Conservation (phyloP, 2,329 filamentous ascomycete genomes). For the Neophaeococcomyces aloes region DNA sequence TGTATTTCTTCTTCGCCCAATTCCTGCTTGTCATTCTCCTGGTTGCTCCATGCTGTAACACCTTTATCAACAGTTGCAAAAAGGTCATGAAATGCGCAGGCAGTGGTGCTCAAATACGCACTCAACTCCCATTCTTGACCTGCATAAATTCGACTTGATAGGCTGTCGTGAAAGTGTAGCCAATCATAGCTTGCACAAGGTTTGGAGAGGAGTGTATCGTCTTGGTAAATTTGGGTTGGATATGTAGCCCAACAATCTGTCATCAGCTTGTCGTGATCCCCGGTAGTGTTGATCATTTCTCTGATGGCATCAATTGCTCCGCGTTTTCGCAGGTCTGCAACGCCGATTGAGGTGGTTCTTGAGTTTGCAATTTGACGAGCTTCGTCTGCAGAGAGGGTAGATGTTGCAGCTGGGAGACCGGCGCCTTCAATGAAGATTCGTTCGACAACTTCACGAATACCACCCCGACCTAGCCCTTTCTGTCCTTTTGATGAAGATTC, state of each 20-base stretch:
- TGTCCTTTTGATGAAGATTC: conserved; percentile 42
- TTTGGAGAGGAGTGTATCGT: conserved; percentile 83
- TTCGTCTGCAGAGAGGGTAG: conserved; percentile 26
- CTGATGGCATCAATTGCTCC: conserved; percentile 48
- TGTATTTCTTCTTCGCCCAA: conserved; percentile 37
- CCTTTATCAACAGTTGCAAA: conserved; percentile 60
- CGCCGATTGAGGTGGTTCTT: conserved; percentile 37
- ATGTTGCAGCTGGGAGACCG: conserved; percentile 46
- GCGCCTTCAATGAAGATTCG: conserved; percentile 56
- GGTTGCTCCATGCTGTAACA: conserved; percentile 36
- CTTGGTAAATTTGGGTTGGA: conserved; percentile 78
- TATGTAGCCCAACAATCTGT: conserved; percentile 75
- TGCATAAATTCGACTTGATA: conserved; percentile 68
- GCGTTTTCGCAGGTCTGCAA: conserved; percentile 50
- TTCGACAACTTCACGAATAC: conserved; percentile 54
- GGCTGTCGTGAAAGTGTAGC: conserved; percentile 83
- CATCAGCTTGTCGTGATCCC: conserved; percentile 52
- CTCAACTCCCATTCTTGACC: conserved; percentile 87
- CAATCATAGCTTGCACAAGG: conserved; percentile 83
- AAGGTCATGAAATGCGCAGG: conserved; percentile 81
- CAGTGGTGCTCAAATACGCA: conserved; percentile 74
- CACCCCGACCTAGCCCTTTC: conserved; percentile 49
- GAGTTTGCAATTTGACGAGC: conserved; percentile 30
- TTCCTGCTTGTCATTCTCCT: conserved; percentile 31
- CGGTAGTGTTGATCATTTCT: conserved; percentile 53